These are phyloP conservation scores for Paraglomus brasilianum DNA, from an alignment of 192 early-diverging fungal species.

Conservation along the genomic window DNA sequence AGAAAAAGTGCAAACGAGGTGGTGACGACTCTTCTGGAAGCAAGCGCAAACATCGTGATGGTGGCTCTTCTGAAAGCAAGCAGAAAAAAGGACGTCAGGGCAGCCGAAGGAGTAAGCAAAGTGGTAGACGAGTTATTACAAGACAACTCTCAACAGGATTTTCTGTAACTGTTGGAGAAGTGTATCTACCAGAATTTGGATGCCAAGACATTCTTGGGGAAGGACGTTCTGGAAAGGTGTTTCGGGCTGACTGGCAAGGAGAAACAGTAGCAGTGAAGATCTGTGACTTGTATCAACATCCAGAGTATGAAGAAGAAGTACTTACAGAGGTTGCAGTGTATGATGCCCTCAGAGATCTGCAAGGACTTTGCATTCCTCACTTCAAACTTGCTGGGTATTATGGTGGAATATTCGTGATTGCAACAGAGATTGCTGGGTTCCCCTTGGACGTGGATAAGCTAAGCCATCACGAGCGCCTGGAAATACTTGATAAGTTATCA, in stretches of 20 bases:
- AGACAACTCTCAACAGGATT: constrained; percentile 12
- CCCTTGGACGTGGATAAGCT: constrained; percentile 29
- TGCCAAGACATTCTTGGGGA: constrained; percentile 25
- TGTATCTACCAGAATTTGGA: constrained; percentile 27
- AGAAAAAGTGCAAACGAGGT: no score
- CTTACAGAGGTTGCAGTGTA: constrained; percentile 20
- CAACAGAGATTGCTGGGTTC: constrained; percentile 24
- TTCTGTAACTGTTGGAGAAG: constrained; percentile 19
- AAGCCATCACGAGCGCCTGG: constrained; percentile 23
- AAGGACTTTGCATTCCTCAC: constrained; percentile 33
- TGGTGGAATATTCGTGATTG: constrained; percentile 25
- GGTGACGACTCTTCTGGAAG: no score
- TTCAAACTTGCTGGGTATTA: constrained; percentile 30
- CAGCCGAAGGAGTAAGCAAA: no score
- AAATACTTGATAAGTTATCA: constrained; percentile 25
- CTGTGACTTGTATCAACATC: constrained; percentile 27
- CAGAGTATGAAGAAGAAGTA: constrained; percentile 28
- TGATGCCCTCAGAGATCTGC: constrained; percentile 17
- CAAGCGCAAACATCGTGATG: no score
- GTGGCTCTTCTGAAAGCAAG: no score
- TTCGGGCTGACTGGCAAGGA: constrained; percentile 22
- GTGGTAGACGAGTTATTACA: not conserved
- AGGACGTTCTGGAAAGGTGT: constrained; percentile 28
- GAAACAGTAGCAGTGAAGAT: constrained; percentile 28
- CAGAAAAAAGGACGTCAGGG: no score